Evolutionary conservation across 768 basidiomycete species (phyloP).

Genomic region (Kwoniella pini): DNA sequence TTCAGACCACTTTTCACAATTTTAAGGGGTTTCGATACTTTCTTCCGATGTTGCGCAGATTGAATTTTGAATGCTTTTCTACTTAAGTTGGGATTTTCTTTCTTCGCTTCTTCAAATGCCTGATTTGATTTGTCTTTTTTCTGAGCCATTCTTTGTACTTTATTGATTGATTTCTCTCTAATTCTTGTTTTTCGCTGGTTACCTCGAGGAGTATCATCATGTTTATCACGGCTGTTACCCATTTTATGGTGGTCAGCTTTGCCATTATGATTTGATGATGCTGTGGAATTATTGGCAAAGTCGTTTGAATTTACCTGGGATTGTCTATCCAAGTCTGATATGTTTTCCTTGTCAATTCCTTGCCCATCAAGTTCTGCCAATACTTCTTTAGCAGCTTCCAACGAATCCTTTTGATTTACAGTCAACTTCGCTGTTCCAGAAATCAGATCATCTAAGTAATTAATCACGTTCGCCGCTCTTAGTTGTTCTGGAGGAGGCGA

Average conservation of each 20-base stretch:
- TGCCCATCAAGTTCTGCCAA: not conserved
- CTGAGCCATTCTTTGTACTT: not conserved
- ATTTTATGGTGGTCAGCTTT: too few relatives aligned
- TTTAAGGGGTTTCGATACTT: too few relatives aligned
- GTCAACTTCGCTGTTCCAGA: not conserved
- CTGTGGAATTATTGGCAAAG: too few relatives aligned
- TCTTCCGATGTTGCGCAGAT: too few relatives aligned
- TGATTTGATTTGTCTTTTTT: not conserved
- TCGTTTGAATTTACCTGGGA: too few relatives aligned
- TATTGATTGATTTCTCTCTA: too few relatives aligned
- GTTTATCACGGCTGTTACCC: too few relatives aligned
- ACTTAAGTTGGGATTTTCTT: not conserved
- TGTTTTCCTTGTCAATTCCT: not conserved
- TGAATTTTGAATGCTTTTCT: not conserved
- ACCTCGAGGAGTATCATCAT: too few relatives aligned
- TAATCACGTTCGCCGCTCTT: not conserved
- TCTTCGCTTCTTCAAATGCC: conserved; percentile 1
- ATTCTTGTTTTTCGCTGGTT: too few relatives aligned
- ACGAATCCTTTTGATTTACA: conserved; percentile 1
- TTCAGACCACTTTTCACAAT: too few relatives aligned
- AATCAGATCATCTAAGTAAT: not conserved
- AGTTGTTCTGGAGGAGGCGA: not conserved
- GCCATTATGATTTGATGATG: too few relatives aligned
- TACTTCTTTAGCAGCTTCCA: not conserved
- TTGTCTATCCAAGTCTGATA: too few relatives aligned